Evolutionary conservation across 2,329 filamentous ascomycete genomes (phyloP), one percentile per base, ranked within the genome.

Genomic region (Canariomyces notabilis): DNA sequence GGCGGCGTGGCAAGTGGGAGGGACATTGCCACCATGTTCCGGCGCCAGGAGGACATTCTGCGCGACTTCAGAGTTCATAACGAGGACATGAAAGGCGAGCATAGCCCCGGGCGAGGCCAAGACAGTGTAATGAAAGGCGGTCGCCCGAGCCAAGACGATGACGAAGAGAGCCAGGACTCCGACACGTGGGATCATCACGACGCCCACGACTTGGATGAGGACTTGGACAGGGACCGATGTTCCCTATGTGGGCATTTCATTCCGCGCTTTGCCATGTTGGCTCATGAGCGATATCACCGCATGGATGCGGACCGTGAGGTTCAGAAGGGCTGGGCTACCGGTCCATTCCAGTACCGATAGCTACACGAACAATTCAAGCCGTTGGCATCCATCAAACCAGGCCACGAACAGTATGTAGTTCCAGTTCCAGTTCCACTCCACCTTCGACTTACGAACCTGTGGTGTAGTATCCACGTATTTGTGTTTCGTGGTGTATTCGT

Each of bases 21-120:
- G 53, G 83, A 95, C 59, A 95, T 96, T 55, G 76, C 77, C 1
- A 77, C 73, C 59, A 94, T 96, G 89, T 94, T 96, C 62, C 80
- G 72, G 58, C 75, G 73, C 44, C 89, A 94, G 61, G 82, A 87
- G 40, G 75, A 80, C 36, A 76, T 81, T 22, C 67, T 89, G 44
- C 80, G 75, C 50, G 80, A 85, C 40, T 90, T 84, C 70, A 81
- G 69, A 41, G 72, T 82, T 1, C 73, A 76, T 37, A 44, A 48
- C 8, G 23, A n/a, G n/a, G n/a, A n/a, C n/a, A n/a, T n/a, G n/a
- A n/a, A n/a, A n/a, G n/a, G n/a, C n/a, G n/a, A n/a, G n/a, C n/a
- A n/a, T n/a, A n/a, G n/a, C n/a, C n/a, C n/a, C n/a, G n/a, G n/a
- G n/a, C n/a, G n/a, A n/a, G n/a, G n/a, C n/a, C n/a, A n/a, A n/a